Evolutionary conservation across 2,329 filamentous ascomycete species (phyloP).

Genomic region (Colletotrichum paranaense): DNA sequence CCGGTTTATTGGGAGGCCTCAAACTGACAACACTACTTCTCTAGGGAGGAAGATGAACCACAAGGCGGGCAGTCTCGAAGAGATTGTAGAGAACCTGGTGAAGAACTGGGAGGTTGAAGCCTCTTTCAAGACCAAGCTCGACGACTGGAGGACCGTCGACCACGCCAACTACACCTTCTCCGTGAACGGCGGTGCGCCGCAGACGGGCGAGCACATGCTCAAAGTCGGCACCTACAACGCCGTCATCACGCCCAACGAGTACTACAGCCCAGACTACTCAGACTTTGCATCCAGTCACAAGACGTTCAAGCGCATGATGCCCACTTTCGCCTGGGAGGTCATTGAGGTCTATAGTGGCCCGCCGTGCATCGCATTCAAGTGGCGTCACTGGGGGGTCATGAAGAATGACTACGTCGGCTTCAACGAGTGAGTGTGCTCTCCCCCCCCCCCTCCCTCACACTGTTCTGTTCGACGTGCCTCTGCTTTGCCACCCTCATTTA

Average conservation of each 20-base stretch:
- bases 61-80: constrained; percentile 64
- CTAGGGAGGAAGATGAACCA: constrained; percentile 69
- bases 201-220: constrained; percentile 73
- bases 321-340: constrained; percentile 78
- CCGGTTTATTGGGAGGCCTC: background rate
- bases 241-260: constrained; percentile 71
- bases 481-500: too few species aligned
- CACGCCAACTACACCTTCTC: constrained; percentile 69
- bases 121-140: constrained; percentile 71
- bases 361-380: constrained; percentile 71
- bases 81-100: constrained; percentile 75
- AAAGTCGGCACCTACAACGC: constrained; percentile 77
- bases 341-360: constrained; percentile 75
- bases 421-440: constrained; percentile 64
- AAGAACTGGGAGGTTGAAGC: constrained; percentile 82
- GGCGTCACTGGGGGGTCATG: constrained; percentile 77
- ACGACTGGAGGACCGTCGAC: constrained; percentile 75
- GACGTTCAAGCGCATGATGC: constrained; percentile 80
- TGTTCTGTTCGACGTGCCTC: too few species aligned
- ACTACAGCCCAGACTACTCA: constrained; percentile 70
- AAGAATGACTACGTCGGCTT: constrained; percentile 73
- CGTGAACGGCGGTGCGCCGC: constrained; percentile 69
- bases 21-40: background rate
- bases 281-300: constrained; percentile 75
- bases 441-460: too few species aligned